Percentiles rank a stretch among this genome's conserved stretches.
Conservation (phyloP, 2,329 filamentous ascomycete genomes). For the Fusarium sp. region DNA sequence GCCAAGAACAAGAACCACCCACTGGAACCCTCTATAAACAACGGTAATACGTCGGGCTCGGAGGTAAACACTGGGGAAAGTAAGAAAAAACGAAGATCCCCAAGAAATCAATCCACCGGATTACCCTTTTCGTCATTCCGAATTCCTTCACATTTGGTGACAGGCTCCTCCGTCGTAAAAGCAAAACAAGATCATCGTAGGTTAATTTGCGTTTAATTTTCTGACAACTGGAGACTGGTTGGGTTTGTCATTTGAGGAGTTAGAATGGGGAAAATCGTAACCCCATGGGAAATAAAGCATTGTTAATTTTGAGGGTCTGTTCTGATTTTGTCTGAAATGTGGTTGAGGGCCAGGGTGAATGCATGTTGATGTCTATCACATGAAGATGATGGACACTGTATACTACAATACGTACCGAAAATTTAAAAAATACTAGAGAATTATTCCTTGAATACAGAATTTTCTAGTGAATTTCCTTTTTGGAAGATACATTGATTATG, state of each 20-base stretch:
- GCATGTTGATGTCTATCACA: not conserved
- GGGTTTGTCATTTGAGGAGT: not conserved
- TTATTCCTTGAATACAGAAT: not conserved
- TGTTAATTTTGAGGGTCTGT: conserved; percentile 1
- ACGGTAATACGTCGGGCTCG: not conserved
- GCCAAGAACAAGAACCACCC: not conserved
- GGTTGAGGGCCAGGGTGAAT: not conserved
- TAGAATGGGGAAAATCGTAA: not conserved
- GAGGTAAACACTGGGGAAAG: not conserved
- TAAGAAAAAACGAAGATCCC: not conserved
- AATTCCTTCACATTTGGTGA: not conserved
- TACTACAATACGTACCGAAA: not conserved
- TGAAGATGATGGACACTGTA: not conserved
- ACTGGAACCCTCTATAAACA: not conserved
- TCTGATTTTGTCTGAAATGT: not conserved
- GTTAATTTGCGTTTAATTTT: conserved; percentile 4
- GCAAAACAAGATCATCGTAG: not conserved
- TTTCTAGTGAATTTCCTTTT: not conserved
- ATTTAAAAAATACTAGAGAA: not conserved
- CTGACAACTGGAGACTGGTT: not conserved
- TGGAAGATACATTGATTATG: not conserved
- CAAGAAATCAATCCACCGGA: conserved; percentile 5
- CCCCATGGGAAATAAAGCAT: not conserved
- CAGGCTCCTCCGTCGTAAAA: not conserved
- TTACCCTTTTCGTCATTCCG: not conserved